A percentile compares a stretch with the other conserved stretches of the same genome.
Conservation (phyloP, 2,329 filamentous ascomycete species). For the Exophiala sp. region DNA sequence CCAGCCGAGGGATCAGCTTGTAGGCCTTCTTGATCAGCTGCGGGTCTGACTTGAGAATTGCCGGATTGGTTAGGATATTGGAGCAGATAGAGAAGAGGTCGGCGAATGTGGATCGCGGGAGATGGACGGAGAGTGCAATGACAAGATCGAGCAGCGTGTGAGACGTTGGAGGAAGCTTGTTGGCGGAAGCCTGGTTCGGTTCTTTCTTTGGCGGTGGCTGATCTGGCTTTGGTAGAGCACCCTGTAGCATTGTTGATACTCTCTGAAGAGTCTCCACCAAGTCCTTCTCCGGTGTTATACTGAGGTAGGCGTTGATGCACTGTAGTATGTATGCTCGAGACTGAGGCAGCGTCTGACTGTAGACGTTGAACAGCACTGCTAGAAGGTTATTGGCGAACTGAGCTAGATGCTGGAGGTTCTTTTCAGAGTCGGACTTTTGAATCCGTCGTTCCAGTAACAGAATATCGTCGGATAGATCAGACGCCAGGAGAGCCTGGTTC, state of each 20-base stretch:
- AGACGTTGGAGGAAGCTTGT: slow-evolving; percentile 80
- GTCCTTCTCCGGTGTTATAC: slow-evolving; percentile 72
- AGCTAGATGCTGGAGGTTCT: slow-evolving; percentile 76
- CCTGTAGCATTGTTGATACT: slow-evolving; percentile 76
- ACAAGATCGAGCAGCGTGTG: slow-evolving; percentile 96
- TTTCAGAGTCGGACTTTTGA: slow-evolving; percentile 65
- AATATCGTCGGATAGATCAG: slow-evolving; percentile 64
- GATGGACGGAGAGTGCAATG: slow-evolving; percentile 90
- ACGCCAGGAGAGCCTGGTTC: slow-evolving; percentile 70
- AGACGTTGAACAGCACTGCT: slow-evolving; percentile 97
- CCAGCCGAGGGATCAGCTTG: slow-evolving; percentile 88
- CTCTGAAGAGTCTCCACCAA: slow-evolving; percentile 82
- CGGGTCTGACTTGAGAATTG: slow-evolving; percentile 56
- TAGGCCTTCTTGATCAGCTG: slow-evolving; percentile 99
- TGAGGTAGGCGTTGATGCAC: slow-evolving; percentile 90
- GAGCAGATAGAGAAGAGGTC: slow-evolving; percentile 81
- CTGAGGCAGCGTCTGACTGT: slow-evolving; percentile 90
- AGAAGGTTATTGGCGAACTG: slow-evolving; percentile 80
- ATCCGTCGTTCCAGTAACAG: slow-evolving; percentile 72
- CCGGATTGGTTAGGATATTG: slow-evolving; percentile 70
- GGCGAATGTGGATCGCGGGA: slow-evolving; percentile 78
- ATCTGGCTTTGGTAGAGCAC: slow-evolving; percentile 56
- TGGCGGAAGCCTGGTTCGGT: slow-evolving; percentile 53
- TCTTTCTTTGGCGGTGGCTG: slow-evolving; percentile 61
- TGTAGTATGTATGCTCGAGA: slow-evolving; percentile 85